A percentile compares a stretch with the other conserved stretches of the same genome.
These are phyloP conservation scores for Keqinozyma sinolaborantium DNA, from an alignment of 1,139 yeast species.

Conservation along the genomic window DNA sequence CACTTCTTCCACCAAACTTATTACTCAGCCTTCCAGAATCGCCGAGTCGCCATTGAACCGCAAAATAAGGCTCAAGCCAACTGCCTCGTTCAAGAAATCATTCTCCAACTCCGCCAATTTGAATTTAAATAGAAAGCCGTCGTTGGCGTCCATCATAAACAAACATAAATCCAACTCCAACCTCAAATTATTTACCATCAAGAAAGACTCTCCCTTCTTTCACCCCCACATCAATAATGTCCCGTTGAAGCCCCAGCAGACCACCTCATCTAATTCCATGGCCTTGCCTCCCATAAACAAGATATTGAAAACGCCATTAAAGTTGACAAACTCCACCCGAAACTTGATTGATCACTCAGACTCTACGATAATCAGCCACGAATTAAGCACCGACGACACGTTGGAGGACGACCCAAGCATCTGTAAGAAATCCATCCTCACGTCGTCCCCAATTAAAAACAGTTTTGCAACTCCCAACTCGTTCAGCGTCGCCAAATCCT, in stretches of 20 bases:
- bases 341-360: slow-evolving; percentile 4
- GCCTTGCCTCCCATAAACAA: slow-evolving; percentile 40
- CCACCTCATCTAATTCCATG: slow-evolving; percentile 3
- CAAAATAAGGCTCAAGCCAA: not conserved
- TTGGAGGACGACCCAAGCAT: slow-evolving; percentile 21
- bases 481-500: slow-evolving; percentile 46
- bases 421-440: slow-evolving; percentile 13
- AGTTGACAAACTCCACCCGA: slow-evolving; percentile 24
- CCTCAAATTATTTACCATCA: slow-evolving; percentile 32
- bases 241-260: slow-evolving; percentile 4
- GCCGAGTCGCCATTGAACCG: slow-evolving; percentile 1
- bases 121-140: slow-evolving; percentile 14
- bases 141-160: slow-evolving; percentile 14
- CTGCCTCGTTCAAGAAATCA: not conserved
- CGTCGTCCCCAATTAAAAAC: slow-evolving; percentile 32
- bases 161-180: slow-evolving; percentile 10
- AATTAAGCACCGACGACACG: slow-evolving; percentile 29
- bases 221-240: slow-evolving; percentile 4
- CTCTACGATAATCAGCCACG: slow-evolving; percentile 13
- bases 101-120: slow-evolving; percentile 11
- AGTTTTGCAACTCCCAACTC: slow-evolving; percentile 49
- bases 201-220: slow-evolving; percentile 27
- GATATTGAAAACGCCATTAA: slow-evolving; percentile 45
- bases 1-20: slow-evolving; percentile 13
- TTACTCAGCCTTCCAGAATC: too few relatives aligned